These are phyloP conservation scores for Hippophae gyantsensis DNA, from an alignment of 306 rosid genomes.

Conservation along the genomic window DNA sequence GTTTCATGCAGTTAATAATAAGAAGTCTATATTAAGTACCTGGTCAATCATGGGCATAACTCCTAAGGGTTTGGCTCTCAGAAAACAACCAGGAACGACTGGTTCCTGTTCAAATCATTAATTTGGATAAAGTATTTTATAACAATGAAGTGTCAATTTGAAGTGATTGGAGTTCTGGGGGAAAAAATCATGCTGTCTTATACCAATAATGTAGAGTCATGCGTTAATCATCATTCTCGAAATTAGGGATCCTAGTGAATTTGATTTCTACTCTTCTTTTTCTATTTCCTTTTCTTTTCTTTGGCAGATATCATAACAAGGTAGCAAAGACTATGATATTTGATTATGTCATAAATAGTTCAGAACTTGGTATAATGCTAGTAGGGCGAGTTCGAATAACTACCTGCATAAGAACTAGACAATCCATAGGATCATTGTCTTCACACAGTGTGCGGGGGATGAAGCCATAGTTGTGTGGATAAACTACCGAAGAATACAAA, in stretches of 20 bases:
- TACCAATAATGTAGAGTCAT: too few relatives aligned
- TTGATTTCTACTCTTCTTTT: too few relatives aligned
- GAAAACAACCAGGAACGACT: conserved; percentile 89
- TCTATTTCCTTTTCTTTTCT: too few relatives aligned
- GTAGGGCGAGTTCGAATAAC: neutral
- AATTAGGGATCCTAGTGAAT: too few relatives aligned
- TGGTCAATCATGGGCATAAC: conserved; percentile 98
- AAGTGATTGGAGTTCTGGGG: neutral
- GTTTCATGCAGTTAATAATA: conserved; percentile 1
- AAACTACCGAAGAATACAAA: conserved; percentile 84
- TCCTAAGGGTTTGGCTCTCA: conserved; percentile 88
- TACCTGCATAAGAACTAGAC: conserved; percentile 95
- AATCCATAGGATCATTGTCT: conserved; percentile 95
- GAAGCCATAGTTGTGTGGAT: conserved; percentile 94
- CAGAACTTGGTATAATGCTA: too few relatives aligned
- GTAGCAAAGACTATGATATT: too few relatives aligned
- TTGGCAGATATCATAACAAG: too few relatives aligned
- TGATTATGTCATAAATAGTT: too few relatives aligned
- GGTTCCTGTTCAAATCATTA: conserved; percentile 63
- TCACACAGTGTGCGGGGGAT: conserved; percentile 90
- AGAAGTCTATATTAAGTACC: conserved; percentile 34
- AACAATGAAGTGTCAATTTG: conserved; percentile 8
- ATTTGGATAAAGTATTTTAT: conserved; percentile 7
- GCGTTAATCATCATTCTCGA: too few relatives aligned
- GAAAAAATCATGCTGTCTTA: neutral